Percentiles rank a stretch among this genome's conserved stretches.
These are phyloP conservation scores for Metschnikowia similis DNA, from an alignment of 805 yeast species.

Conservation along the genomic window DNA sequence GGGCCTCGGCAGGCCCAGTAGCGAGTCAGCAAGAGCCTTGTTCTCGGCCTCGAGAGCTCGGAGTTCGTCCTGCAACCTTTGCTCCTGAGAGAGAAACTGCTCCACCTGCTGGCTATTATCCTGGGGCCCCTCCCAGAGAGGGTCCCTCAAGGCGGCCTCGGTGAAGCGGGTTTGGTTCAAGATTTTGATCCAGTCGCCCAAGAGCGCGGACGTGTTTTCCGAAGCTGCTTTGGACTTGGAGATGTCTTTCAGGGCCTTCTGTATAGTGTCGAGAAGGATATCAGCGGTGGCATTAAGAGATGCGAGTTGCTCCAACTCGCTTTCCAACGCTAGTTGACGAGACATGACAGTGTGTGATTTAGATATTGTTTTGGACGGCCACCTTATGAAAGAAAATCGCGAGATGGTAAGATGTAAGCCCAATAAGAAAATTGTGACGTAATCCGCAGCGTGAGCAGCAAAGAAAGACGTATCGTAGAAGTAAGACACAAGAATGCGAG, in stretches of 20 bases:
- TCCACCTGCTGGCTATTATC: slow-evolving; percentile 20
- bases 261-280: slow-evolving; percentile 26
- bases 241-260: slow-evolving; percentile 26
- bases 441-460: too few relatives aligned
- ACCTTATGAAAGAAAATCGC: too few relatives aligned
- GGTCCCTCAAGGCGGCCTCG: slow-evolving; percentile 24
- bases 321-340: slow-evolving; percentile 18
- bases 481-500: too few relatives aligned
- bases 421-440: too few relatives aligned
- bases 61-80: slow-evolving; percentile 22
- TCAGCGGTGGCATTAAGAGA: slow-evolving; percentile 31
- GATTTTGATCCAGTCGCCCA: slow-evolving; percentile 59
- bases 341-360: slow-evolving; percentile 5
- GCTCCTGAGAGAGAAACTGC: slow-evolving; percentile 19
- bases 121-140: slow-evolving; percentile 19
- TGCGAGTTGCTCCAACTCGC: slow-evolving; percentile 22
- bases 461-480: too few relatives aligned
- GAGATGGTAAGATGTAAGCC: too few relatives aligned
- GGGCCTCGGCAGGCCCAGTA: slow-evolving; percentile 24
- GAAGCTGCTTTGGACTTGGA: slow-evolving; percentile 37
- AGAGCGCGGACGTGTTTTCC: slow-evolving; percentile 44
- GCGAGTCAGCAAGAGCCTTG: slow-evolving; percentile 15
- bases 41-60: slow-evolving; percentile 26
- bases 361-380: too few relatives aligned
- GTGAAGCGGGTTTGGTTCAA: slow-evolving; percentile 60